Conservation (phyloP, 192 early-diverging fungal genomes). For the Lobosporangium transversale region DNA sequence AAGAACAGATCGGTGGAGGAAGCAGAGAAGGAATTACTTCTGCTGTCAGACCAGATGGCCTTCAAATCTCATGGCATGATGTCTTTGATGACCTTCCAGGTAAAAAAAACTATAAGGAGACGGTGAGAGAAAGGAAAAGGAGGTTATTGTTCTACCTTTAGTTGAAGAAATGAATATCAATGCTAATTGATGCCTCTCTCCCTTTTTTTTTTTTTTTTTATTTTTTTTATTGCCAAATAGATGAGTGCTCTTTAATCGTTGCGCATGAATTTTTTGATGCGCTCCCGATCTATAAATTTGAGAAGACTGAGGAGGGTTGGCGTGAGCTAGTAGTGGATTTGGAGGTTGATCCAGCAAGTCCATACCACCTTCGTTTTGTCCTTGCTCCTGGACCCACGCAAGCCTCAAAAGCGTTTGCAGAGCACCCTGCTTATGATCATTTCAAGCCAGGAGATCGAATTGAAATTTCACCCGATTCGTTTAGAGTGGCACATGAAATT, state of each 20-base stretch:
- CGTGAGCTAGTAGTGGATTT: constrained; percentile 89
- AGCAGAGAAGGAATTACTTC: constrained; percentile 38
- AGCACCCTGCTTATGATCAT: constrained; percentile 54
- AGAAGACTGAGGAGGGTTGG: constrained; percentile 84
- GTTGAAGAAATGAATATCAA: too few relatives aligned
- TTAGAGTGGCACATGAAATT: constrained; percentile 70
- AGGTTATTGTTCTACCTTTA: too few relatives aligned
- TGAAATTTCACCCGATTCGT: constrained; percentile 88
- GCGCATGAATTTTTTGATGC: constrained; percentile 99
- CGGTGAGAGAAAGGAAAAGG: neutral
- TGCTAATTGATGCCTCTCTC: too few relatives aligned
- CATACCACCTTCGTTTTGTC: constrained; percentile 82
- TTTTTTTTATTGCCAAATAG: constrained; percentile 16
- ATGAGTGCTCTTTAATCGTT: constrained; percentile 74
- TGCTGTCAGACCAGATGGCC: constrained; percentile 48
- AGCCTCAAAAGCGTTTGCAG: constrained; percentile 56
- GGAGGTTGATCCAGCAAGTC: constrained; percentile 71
- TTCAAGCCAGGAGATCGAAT: constrained; percentile 79
- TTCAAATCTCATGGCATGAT: constrained; percentile 76
- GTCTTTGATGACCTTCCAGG: constrained; percentile 68
- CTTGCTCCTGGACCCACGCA: constrained; percentile 70
- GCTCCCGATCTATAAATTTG: constrained; percentile 87
- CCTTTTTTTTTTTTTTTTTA: neutral
- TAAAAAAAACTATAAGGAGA: constrained; percentile 18
- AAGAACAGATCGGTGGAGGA: constrained; percentile 39